Conservation (phyloP, 139 green algal species). For the Volvox africanus region DNA sequence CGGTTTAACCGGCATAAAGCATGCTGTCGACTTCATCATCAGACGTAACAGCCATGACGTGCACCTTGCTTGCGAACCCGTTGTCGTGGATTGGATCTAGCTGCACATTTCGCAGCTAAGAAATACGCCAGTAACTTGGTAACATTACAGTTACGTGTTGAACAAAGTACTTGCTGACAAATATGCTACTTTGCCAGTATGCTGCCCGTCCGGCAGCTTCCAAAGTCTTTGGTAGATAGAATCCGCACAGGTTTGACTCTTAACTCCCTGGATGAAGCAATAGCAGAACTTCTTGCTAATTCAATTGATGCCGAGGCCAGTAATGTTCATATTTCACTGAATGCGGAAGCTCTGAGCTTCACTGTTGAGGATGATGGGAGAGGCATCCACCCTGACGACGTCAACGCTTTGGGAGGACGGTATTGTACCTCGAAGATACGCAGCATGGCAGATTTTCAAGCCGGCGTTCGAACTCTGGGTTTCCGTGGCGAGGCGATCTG, state of each 20-base stretch:
- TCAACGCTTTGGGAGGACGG: conserved; percentile 44
- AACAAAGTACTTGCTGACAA: no score
- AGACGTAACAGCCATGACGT: not conserved
- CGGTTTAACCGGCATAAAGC: not conserved
- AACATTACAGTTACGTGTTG: no score
- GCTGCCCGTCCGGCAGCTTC: not conserved
- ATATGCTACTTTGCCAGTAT: not conserved
- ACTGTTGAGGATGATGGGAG: conserved; percentile 67
- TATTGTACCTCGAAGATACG: conserved; percentile 59
- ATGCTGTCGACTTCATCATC: not conserved
- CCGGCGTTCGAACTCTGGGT: conserved; percentile 55
- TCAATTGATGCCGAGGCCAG: conserved; percentile 60
- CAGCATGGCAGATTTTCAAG: not conserved
- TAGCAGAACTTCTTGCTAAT: conserved; percentile 67
- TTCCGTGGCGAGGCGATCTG: conserved; percentile 71
- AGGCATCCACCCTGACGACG: conserved; percentile 45
- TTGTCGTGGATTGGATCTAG: not conserved
- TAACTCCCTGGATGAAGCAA: conserved; percentile 37
- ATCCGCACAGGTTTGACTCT: conserved; percentile 47
- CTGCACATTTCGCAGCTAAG: no score
- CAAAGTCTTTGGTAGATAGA: not conserved
- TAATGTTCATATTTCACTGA: conserved; percentile 56
- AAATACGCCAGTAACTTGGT: no score
- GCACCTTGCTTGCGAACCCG: not conserved
- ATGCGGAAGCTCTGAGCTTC: conserved; percentile 20